phyloP scores from a whole-genome alignment of 352 stramenopile species.

The Globisporangium paroecandrum region DNA sequence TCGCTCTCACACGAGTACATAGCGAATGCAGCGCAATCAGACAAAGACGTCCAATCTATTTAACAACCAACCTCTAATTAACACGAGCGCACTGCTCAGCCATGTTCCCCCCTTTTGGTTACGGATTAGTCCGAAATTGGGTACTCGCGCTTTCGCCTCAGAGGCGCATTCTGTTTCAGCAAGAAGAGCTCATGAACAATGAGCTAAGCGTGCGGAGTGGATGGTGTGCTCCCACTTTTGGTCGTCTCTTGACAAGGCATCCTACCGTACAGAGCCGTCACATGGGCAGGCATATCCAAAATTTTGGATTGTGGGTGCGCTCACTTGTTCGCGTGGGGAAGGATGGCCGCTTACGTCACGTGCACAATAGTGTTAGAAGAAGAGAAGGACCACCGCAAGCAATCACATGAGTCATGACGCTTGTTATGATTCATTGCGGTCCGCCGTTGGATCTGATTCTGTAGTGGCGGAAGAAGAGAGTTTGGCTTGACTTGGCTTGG shows the following conservation, averaged over 20 bases:
- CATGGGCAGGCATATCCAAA: background rate
- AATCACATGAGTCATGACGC: too few species aligned
- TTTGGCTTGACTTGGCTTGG: too few species aligned
- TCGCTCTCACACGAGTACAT: background rate
- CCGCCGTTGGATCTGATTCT: background rate
- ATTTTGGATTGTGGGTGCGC: background rate
- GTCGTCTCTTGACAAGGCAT: background rate
- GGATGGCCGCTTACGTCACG: background rate
- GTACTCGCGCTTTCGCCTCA: background rate
- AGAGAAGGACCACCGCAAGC: background rate
- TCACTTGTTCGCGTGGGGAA: background rate
- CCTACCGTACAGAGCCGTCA: background rate
- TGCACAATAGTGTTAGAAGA: background rate
- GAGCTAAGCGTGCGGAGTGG: background rate
- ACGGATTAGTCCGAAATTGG: background rate
- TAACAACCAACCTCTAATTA: constrained; percentile 1
- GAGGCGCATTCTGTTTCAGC: background rate
- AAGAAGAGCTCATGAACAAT: background rate
- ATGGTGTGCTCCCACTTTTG: background rate
- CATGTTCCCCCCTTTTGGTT: background rate
- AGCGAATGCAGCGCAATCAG: background rate
- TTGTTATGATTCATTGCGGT: background rate
- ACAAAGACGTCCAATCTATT: background rate
- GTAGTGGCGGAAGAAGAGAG: background rate
- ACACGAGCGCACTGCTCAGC: background rate